Conservation (phyloP, 2,329 filamentous ascomycete genomes). For the Corynespora cassiicola region DNA sequence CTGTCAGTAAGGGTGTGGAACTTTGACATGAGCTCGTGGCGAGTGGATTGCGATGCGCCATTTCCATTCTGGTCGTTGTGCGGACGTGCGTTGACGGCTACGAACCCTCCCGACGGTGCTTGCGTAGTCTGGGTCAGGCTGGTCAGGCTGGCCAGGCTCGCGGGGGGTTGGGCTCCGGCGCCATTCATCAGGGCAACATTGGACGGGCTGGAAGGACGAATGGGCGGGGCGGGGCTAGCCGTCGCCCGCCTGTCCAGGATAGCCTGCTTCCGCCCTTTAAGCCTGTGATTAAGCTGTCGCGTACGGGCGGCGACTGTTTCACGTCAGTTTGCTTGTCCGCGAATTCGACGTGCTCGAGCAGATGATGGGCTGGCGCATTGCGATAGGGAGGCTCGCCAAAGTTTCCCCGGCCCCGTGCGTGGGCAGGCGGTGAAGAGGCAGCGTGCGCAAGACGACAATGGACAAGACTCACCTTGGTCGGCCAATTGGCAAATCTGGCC, state of each 20-base stretch:
- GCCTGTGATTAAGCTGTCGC: constrained; percentile 79
- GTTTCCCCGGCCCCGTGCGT: no score
- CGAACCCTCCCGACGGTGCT: constrained; percentile 60
- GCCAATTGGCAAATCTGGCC: constrained; percentile 79
- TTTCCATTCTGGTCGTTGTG: constrained; percentile 51
- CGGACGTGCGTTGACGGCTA: constrained; percentile 64
- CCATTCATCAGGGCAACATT: constrained; percentile 52
- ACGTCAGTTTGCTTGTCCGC: constrained; percentile 8
- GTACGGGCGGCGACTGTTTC: constrained; percentile 69
- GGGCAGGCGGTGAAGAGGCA: neutral
- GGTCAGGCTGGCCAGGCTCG: constrained; percentile 27
- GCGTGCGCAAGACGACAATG: constrained; percentile 1
- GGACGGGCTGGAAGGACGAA: constrained; percentile 47
- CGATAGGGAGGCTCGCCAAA: no score
- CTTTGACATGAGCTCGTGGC: constrained; percentile 67
- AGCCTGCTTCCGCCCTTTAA: constrained; percentile 77
- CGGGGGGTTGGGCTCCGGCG: constrained; percentile 35
- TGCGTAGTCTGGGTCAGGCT: constrained; percentile 26
- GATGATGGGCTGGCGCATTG: no score
- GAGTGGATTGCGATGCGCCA: constrained; percentile 62
- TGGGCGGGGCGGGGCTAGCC: constrained; percentile 48
- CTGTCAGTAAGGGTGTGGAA: constrained; percentile 67
- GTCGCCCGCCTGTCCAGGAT: constrained; percentile 69
- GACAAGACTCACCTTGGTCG: constrained; percentile 66
- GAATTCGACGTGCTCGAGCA: neutral